phyloP scores from a whole-genome alignment of 2,329 filamentous ascomycete species.

The Sordariomycetes sp. region DNA sequence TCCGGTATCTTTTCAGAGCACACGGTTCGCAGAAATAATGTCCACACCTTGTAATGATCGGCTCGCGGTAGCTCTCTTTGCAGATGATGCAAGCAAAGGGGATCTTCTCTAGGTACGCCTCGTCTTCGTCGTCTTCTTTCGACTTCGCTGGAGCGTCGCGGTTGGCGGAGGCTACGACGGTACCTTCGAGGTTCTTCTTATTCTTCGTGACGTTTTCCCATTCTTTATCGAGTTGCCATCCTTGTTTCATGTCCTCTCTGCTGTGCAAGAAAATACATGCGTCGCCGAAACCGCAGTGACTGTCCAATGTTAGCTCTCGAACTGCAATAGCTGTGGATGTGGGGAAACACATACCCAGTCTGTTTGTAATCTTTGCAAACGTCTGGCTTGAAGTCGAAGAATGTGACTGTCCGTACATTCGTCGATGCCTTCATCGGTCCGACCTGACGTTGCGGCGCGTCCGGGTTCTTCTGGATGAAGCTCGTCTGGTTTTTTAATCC shows the following conservation, averaged over 20 bases:
- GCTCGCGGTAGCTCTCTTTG: slow-evolving; percentile 65
- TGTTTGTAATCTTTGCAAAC: slow-evolving; percentile 93
- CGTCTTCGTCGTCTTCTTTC: slow-evolving; percentile 47
- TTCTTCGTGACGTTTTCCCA: slow-evolving; percentile 82
- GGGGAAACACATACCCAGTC: slow-evolving; percentile 37
- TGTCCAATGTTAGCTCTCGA: background rate
- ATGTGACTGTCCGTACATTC: slow-evolving; percentile 83
- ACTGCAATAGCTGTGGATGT: background rate
- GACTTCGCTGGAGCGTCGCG: slow-evolving; percentile 21
- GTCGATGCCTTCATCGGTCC: slow-evolving; percentile 83
- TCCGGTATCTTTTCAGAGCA: slow-evolving; percentile 77
- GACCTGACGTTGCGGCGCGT: slow-evolving; percentile 60
- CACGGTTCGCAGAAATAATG: slow-evolving; percentile 96
- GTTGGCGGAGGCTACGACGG: slow-evolving; percentile 51
- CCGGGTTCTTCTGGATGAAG: slow-evolving; percentile 74
- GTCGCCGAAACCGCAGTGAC: slow-evolving; percentile 35
- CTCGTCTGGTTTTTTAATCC: slow-evolving; percentile 62
- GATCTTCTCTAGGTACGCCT: slow-evolving; percentile 69
- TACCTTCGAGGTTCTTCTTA: slow-evolving; percentile 53
- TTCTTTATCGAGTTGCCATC: slow-evolving; percentile 90
- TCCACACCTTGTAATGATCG: slow-evolving; percentile 80
- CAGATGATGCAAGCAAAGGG: slow-evolving; percentile 89
- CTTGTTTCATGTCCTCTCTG: slow-evolving; percentile 74
- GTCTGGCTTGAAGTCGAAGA: slow-evolving; percentile 85
- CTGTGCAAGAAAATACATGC: slow-evolving; percentile 75